Evolutionary conservation across 1,284 basidiomycete species (phyloP), one percentile per base, ranked within the genome.

Genomic region (Cutaneotrichosporon cutaneum): DNA sequence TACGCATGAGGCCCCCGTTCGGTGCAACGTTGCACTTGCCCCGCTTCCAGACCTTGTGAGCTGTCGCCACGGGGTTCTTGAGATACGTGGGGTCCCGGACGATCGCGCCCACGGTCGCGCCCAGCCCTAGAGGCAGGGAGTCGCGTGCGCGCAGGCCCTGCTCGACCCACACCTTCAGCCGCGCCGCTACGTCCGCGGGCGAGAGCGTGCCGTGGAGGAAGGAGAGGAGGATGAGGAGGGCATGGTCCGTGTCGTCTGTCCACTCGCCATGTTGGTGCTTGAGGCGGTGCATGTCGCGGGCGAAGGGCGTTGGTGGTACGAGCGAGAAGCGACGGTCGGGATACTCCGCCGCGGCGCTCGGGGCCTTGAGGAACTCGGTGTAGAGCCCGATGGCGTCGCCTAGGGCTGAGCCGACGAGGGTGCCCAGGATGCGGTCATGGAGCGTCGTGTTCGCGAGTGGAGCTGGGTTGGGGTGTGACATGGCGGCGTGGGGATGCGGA

Each of bases 191-290:
- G 33, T 64, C 62, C 5, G 10, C 11, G 0, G 56, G 52, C 10
- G 50, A 22, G 9, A 7, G 10, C 16, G 33, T 27, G 36, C 51
- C 54, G 57, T 65, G 63, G 60, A 65, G 58, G 26, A 36, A 59
- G 9, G 63, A 65, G 3, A 65, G 58, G 26, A 65, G 42, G 22
- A 65, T 51, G 27, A 65, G 50, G 7, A 65, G 54, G 14, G 60
- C 54, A 36, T 65, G 63, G 63, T 65, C 63, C 50, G 63, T 65
- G 57, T 65, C 63, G 58, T 65, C 63, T 11, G 63, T 65, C 63
- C 63, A 65, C 45, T 65, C 60, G 39, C 63, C 63, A 1, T 35
- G 35, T 0, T 30, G 35, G 54, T 65, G 63, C 51, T 61, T 57
- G 21, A 61, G 54, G 21, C 63, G 60, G 54, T 65, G 63, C 10